These are phyloP conservation scores for Rhodamnia argentea DNA, from an alignment of 345 rosid species.

Conservation along the genomic window DNA sequence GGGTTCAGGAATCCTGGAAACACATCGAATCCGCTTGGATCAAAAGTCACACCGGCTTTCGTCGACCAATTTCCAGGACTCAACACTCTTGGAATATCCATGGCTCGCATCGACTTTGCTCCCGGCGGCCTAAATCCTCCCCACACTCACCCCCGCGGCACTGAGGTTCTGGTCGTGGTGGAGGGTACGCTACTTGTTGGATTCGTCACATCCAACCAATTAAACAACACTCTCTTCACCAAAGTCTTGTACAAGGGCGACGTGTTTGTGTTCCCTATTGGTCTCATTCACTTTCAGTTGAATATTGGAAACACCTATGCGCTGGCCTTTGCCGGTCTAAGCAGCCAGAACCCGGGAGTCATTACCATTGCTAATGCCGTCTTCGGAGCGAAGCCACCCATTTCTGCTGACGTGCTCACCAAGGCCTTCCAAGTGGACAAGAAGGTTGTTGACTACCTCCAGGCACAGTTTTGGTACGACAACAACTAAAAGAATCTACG, in stretches of 20 bases:
- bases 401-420: too few species aligned
- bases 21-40: constrained; percentile 9
- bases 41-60: constrained; percentile 1
- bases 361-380: too few species aligned
- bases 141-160: constrained; percentile 28
- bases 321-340: constrained; percentile 15
- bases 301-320: constrained; percentile 20
- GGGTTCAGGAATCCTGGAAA: constrained; percentile 8
- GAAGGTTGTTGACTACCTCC: too few species aligned
- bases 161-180: constrained; percentile 19
- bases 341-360: constrained; percentile 15
- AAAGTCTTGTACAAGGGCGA: constrained; percentile 12
- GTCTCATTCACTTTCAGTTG: constrained; percentile 20
- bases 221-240: constrained; percentile 6
- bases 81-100: constrained; percentile 16
- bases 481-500: too few species aligned
- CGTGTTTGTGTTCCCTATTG: constrained; percentile 26
- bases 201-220: constrained; percentile 18
- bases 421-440: too few species aligned
- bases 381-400: too few species aligned
- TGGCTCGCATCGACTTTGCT: constrained; percentile 14
- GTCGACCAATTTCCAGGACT: constrained; percentile 9
- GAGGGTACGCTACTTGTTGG: constrained; percentile 20
- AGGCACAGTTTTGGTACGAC: not conserved
- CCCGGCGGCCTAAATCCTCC: constrained; percentile 28